Evolutionary conservation across 345 rosid genomes (phyloP), one percentile per base, ranked within the genome.

Genomic region (Excoecaria cochinchinensis): DNA sequence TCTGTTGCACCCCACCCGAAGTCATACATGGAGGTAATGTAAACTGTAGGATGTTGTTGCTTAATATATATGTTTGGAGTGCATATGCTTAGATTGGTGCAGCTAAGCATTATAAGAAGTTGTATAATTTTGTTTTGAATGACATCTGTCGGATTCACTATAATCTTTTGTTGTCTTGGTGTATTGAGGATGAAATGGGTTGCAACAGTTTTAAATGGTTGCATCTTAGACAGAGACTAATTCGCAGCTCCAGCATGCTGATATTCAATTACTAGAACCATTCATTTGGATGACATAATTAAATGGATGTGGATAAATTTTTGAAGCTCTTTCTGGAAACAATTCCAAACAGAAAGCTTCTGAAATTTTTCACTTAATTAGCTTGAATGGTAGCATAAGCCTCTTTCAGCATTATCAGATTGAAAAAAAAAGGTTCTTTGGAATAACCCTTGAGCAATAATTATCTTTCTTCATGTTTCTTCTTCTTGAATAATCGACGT

Each of bases 11-110:
- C 97, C 66, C 97, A 91, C 70, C 91, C 97, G 1, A 92, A 89
- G 86, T 96, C 99, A 71, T 96, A 90, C 74, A 89, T 88, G 97
- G 99, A 96, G 91, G 98, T 89, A 80, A 85, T 63, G 24, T 42
- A 22, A 14, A 21, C 11, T 57, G 36, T 57, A 17, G 16, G 66
- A 50, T n/a, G 22, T 57, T 75, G 59, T 51, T 76, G 39, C 63
- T 59, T 15, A 59, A 59, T 38, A 59, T 9, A 17, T 44, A 42
- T 8, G 24, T 17, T 48, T 25, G 60, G 24, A 64, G 36, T 21
- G 40, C 6, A 21, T 12, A 68, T 6, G 71, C 71, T 24, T 50
- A 8, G 21, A 15, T 68, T 12, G n/a, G 38, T 14, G 55, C 9
- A 48, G 6, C 72, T 69, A 50, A 25, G n/a, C 72, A 69, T 48